These are phyloP conservation scores for Rhizomucor pusillus DNA, from an alignment of 371 early-diverging fungal genomes.

Conservation along the genomic window DNA sequence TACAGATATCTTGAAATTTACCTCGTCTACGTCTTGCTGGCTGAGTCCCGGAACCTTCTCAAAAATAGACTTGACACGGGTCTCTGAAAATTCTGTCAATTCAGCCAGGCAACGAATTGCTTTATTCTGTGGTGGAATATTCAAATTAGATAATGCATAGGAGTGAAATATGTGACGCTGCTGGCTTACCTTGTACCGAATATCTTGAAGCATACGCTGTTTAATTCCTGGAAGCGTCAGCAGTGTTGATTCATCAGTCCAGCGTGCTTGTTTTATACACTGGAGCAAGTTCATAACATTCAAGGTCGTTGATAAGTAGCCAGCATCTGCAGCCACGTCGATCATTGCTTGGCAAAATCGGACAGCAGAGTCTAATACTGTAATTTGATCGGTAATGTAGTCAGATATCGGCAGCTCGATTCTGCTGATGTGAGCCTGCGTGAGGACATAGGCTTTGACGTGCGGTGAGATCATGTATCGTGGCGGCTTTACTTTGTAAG, in stretches of 20 bases:
- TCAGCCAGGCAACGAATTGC: conserved; percentile 42
- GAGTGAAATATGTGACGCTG: not conserved
- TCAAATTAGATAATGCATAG: not conserved
- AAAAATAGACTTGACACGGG: conserved; percentile 55
- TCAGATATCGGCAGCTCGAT: conserved; percentile 76
- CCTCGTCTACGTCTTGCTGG: conserved; percentile 33
- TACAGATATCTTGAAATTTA: conserved; percentile 16
- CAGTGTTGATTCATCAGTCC: conserved; percentile 73
- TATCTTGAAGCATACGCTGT: conserved; percentile 34
- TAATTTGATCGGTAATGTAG: conserved; percentile 89
- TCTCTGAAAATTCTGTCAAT: conserved; percentile 39
- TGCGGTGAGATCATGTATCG: conserved; percentile 78
- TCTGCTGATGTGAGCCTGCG: conserved; percentile 82
- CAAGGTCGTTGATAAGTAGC: conserved; percentile 59
- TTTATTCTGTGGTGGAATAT: conserved; percentile 22
- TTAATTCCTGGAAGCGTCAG: conserved; percentile 69
- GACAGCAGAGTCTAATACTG: conserved; percentile 88
- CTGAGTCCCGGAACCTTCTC: conserved; percentile 37
- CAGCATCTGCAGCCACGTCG: conserved; percentile 78
- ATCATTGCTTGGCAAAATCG: conserved; percentile 92
- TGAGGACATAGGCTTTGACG: conserved; percentile 85
- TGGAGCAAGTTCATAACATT: conserved; percentile 79
- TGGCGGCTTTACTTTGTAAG: conserved; percentile 47
- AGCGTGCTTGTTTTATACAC: conserved; percentile 87
- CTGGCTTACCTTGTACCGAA: conserved; percentile 30